phyloP scores from a whole-genome alignment of 2,329 filamentous ascomycete species.

The Thelonectria rubi region DNA sequence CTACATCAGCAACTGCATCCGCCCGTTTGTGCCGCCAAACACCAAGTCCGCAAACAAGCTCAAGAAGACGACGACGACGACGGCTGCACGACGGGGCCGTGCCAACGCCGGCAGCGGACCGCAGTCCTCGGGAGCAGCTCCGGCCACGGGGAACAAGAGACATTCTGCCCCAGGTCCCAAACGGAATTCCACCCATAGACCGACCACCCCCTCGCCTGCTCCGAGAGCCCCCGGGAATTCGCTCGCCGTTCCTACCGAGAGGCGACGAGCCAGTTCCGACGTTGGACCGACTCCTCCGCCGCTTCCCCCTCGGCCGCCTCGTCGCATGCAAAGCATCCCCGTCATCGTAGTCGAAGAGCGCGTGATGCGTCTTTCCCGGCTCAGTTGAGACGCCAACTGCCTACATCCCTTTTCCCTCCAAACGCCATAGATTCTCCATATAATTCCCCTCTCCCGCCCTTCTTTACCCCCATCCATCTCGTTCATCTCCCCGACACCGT shows the following conservation, averaged over 20 bases:
- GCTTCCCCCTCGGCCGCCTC: conserved; percentile 40
- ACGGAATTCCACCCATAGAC: conserved; percentile 28
- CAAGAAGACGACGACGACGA: conserved; percentile 17
- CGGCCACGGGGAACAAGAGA: conserved; percentile 13
- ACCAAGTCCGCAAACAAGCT: conserved; percentile 24
- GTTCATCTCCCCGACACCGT: conserved; percentile 25
- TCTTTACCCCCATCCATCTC: conserved; percentile 3
- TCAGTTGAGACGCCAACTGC: conserved; percentile 32
- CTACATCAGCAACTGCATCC: conserved; percentile 50
- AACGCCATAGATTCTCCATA: conserved; percentile 25
- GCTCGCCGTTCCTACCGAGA: conserved; percentile 13
- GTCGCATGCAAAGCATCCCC: conserved; percentile 41
- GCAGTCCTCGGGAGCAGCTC: conserved; percentile 25
- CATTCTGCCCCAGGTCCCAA: conserved; percentile 29
- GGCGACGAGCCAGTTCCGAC: conserved; percentile 35
- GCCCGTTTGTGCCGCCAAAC: conserved; percentile 47
- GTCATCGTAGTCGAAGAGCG: conserved; percentile 44
- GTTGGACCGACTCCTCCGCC: conserved; percentile 36
- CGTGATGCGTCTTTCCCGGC: conserved; percentile 30
- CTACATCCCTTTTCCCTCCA: conserved; percentile 24
- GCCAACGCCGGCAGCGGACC: background rate
- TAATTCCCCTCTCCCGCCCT: conserved; percentile 15
- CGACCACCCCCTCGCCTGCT: conserved; percentile 35
- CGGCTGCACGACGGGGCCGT: background rate
- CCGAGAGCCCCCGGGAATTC: conserved; percentile 6